Evolutionary conservation across 495 filamentous ascomycete species (phyloP).

Genomic region (Margaritispora aquatica): DNA sequence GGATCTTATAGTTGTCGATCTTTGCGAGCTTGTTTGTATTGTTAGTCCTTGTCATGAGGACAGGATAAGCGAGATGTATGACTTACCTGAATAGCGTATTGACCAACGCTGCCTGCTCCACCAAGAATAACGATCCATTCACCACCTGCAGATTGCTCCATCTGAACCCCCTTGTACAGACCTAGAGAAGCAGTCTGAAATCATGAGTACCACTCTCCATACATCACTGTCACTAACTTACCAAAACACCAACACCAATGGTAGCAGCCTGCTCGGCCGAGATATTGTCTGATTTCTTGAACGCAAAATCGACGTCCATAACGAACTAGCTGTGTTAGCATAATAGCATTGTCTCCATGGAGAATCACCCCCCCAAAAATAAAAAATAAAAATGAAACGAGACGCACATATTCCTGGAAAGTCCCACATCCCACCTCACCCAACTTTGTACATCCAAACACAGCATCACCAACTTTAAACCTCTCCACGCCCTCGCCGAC

Average conservation of each 20-base stretch:
- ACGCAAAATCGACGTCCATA: slow-evolving; percentile 34
- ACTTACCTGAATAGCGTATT: slow-evolving; percentile 31
- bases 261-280: slow-evolving; percentile 32
- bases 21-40: slow-evolving; percentile 25
- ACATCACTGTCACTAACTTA: slow-evolving; percentile 18
- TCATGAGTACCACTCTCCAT: background rate
- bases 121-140: slow-evolving; percentile 3
- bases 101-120: slow-evolving; percentile 27
- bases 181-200: slow-evolving; percentile 25
- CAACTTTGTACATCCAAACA: slow-evolving; percentile 37
- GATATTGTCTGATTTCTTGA: slow-evolving; percentile 26
- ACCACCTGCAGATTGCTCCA: background rate
- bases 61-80: too few relatives aligned
- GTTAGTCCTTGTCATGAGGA: background rate
- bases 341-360: background rate
- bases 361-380: background rate
- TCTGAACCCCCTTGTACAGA: slow-evolving; percentile 17
- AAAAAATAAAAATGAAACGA: background rate
- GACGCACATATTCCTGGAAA: slow-evolving; percentile 35
- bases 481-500: slow-evolving; percentile 22
- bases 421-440: slow-evolving; percentile 32
- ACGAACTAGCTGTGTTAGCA: slow-evolving; percentile 26
- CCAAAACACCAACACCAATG: slow-evolving; percentile 33
- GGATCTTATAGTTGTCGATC: slow-evolving; percentile 35
- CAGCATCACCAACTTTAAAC: slow-evolving; percentile 30